These are phyloP conservation scores for Chernovozyma sophiae-reginae DNA, from an alignment of 1,139 yeast species.

Conservation along the genomic window DNA sequence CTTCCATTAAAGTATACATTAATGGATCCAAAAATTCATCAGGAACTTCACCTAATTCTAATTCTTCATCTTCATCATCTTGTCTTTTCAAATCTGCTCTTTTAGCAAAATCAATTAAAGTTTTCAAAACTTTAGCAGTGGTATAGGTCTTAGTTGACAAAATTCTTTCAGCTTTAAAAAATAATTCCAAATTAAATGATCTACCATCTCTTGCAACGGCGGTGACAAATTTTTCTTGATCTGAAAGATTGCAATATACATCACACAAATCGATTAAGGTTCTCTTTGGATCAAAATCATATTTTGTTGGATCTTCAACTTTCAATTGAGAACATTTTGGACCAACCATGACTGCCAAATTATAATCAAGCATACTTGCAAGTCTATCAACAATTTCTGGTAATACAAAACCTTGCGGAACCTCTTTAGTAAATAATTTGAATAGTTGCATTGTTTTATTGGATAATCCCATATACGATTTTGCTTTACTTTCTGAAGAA, in stretches of 20 bases:
- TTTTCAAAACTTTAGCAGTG: conserved; percentile 49
- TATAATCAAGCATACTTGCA: conserved; percentile 94
- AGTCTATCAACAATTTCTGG: conserved; percentile 90
- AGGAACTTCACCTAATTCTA: conserved; percentile 89
- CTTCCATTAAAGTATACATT: conserved; percentile 92
- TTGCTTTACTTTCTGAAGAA: conserved; percentile 71
- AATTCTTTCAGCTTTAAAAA: conserved; percentile 67
- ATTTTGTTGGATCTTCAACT: conserved; percentile 79
- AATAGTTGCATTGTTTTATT: conserved; percentile 80
- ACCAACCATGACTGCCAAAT: conserved; percentile 86
- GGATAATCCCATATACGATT: conserved; percentile 76
- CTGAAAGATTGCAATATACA: conserved; percentile 68
- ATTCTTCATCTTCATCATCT: conserved; percentile 75
- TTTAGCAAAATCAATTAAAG: conserved; percentile 54
- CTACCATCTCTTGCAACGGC: conserved; percentile 91
- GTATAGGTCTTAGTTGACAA: conserved; percentile 52
- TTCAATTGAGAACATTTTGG: conserved; percentile 88
- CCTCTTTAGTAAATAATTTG: conserved; percentile 77
- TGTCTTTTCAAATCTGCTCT: conserved; percentile 58
- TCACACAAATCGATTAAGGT: conserved; percentile 67
- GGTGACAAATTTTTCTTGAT: conserved; percentile 58
- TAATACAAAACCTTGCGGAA: conserved; percentile 81
- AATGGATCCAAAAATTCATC: conserved; percentile 96
- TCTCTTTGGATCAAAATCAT: conserved; percentile 76
- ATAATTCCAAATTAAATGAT: conserved; percentile 66